A percentile compares a stretch with the other conserved stretches of the same genome.
Conservation (phyloP, 148 eudicot species). For the Pouteria glomerata region DNA sequence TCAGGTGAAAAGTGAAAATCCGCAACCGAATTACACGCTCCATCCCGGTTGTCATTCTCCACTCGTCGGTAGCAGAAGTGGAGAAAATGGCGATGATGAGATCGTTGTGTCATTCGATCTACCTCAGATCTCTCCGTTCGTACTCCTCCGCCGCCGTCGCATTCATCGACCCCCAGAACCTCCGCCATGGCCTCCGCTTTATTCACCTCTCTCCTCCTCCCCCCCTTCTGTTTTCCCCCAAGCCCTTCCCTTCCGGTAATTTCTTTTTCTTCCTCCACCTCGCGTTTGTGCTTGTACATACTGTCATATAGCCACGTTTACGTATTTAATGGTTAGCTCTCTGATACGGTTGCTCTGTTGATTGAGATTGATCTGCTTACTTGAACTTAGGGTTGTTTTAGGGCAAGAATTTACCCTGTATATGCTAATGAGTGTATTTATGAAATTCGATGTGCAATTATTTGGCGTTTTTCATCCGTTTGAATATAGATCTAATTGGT, state of each 20-base stretch:
- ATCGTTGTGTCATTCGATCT: constrained; percentile 46
- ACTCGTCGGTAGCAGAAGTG: too few relatives aligned
- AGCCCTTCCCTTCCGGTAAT: constrained; percentile 30
- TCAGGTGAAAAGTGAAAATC: too few relatives aligned
- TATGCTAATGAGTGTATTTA: not conserved
- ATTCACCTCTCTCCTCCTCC: constrained; percentile 28
- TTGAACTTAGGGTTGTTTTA: not conserved
- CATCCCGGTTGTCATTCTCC: too few relatives aligned
- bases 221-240: constrained; percentile 23
- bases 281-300: not conserved
- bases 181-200: constrained; percentile 19
- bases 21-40: too few relatives aligned
- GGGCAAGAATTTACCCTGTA: not conserved
- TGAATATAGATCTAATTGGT: not conserved
- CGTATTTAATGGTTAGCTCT: not conserved
- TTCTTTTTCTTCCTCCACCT: too few relatives aligned
- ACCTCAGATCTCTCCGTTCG: constrained; percentile 40
- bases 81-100: constrained; percentile 39
- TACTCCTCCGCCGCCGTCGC: constrained; percentile 28
- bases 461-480: not conserved
- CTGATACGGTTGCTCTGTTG: not conserved
- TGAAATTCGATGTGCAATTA: not conserved
- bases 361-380: constrained; percentile 2
- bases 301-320: not conserved
- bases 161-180: constrained; percentile 18